Conservation (phyloP, 2,329 filamentous ascomycete genomes). For the Hymenoscyphus albidus region DNA sequence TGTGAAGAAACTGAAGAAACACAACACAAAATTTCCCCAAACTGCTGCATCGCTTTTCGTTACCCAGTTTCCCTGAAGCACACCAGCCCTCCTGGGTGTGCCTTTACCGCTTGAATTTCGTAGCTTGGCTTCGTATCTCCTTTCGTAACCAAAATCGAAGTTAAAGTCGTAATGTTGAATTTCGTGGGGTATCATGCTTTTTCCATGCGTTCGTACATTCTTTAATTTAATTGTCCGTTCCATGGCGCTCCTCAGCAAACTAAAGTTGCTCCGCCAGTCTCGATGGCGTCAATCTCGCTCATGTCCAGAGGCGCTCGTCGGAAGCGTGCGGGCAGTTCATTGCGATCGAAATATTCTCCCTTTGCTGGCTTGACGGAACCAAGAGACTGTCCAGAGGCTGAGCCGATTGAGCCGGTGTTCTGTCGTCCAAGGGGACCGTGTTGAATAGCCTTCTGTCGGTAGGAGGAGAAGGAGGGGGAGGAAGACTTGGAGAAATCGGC, state of each 20-base stretch:
- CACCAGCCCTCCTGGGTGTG: not conserved
- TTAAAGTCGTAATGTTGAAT: not conserved
- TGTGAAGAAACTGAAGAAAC: not conserved
- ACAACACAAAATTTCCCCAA: not conserved
- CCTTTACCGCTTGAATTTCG: not conserved
- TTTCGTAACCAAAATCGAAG: not conserved
- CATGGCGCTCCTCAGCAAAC: slow-evolving; percentile 35
- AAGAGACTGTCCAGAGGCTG: slow-evolving; percentile 56
- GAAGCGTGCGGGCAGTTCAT: slow-evolving; percentile 82
- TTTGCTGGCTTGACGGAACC: slow-evolving; percentile 67
- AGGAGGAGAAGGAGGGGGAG: slow-evolving; percentile 51
- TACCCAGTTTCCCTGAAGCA: not conserved
- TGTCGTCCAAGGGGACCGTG: slow-evolving; percentile 50
- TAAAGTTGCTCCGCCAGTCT: slow-evolving; percentile 81
- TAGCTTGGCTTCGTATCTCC: not conserved
- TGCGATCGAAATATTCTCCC: slow-evolving; percentile 83
- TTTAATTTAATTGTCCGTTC: not conserved
- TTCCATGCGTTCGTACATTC: not conserved
- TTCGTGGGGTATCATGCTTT: slow-evolving; percentile 1
- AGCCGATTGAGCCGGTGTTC: slow-evolving; percentile 26
- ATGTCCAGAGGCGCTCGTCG: slow-evolving; percentile 67
- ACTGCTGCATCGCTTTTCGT: not conserved
- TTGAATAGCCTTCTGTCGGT: slow-evolving; percentile 55
- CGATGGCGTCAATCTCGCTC: slow-evolving; percentile 91
- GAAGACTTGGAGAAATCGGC: slow-evolving; percentile 47